Conservation (phyloP, 768 basidiomycete genomes). For the Hebeloma cylindrosporum region DNA sequence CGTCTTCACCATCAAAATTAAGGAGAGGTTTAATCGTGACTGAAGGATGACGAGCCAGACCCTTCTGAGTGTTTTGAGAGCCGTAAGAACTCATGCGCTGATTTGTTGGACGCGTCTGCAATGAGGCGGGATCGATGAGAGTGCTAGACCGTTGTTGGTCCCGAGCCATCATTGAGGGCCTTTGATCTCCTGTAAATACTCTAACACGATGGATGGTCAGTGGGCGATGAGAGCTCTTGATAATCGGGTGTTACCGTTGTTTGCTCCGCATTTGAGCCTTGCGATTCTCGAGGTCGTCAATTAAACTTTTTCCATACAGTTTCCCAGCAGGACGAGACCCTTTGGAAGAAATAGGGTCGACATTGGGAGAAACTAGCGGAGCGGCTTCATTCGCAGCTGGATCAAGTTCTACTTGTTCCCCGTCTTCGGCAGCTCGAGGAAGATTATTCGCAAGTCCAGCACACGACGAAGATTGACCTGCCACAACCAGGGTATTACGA, state of each 20-base stretch:
- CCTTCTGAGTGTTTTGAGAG: slow-evolving; percentile 35
- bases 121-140: slow-evolving; percentile 68
- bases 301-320: slow-evolving; percentile 84
- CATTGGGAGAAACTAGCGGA: slow-evolving; percentile 26
- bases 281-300: slow-evolving; percentile 84
- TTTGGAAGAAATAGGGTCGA: slow-evolving; percentile 33
- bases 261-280: slow-evolving; percentile 82
- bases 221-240: not conserved
- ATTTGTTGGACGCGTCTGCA: slow-evolving; percentile 49
- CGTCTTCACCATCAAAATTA: slow-evolving; percentile 59
- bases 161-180: slow-evolving; percentile 93
- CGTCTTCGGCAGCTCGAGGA: slow-evolving; percentile 76
- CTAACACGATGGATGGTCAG: slow-evolving; percentile 36
- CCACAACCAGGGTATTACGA: slow-evolving; percentile 74
- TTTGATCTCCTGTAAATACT: slow-evolving; percentile 83
- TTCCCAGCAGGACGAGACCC: slow-evolving; percentile 69
- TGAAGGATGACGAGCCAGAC: slow-evolving; percentile 49
- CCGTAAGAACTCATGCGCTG: slow-evolving; percentile 46
- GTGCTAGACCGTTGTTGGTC: slow-evolving; percentile 58
- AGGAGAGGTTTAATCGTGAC: slow-evolving; percentile 62
- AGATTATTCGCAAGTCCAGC: slow-evolving; percentile 55
- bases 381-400: slow-evolving; percentile 38
- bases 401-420: slow-evolving; percentile 67
- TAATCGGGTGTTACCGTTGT: slow-evolving; percentile 59
- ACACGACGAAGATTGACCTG: slow-evolving; percentile 65